Evolutionary conservation across 1,139 yeast genomes (phyloP).

Genomic region (Suhomyces taliae): DNA sequence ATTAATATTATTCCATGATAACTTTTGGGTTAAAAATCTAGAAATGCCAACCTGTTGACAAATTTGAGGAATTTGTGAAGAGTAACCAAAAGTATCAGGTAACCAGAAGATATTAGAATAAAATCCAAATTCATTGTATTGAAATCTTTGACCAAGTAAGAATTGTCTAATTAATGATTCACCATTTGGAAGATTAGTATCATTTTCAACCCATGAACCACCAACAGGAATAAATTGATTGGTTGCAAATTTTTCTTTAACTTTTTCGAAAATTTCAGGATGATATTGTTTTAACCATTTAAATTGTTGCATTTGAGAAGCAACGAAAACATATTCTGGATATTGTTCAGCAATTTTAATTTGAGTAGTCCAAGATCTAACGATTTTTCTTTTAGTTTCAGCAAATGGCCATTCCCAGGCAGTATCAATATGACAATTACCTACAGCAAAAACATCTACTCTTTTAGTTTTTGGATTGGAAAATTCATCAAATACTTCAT

Average conservation of each 20-base stretch:
- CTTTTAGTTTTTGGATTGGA: conserved; percentile 22
- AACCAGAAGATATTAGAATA: conserved; percentile 83
- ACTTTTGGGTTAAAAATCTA: conserved; percentile 85
- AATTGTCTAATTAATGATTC: conserved; percentile 89
- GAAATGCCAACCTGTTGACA: conserved; percentile 83
- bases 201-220: conserved; percentile 98
- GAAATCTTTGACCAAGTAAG: conserved; percentile 84
- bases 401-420: conserved; percentile 99
- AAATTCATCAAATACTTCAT: conserved; percentile 53
- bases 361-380: conserved; percentile 95
- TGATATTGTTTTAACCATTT: conserved; percentile 87
- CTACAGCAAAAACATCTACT: conserved; percentile 72
- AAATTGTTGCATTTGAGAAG: conserved; percentile 95
- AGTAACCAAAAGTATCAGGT: conserved; percentile 96
- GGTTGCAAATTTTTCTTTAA: conserved; percentile 64
- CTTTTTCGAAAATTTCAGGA: conserved; percentile 68
- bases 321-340: conserved; percentile 92
- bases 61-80: conserved; percentile 92
- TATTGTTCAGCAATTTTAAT: conserved; percentile 78
- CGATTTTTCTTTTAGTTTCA: conserved; percentile 87
- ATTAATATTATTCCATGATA: conserved; percentile 95
- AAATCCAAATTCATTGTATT: conserved; percentile 72
- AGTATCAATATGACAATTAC: conserved; percentile 96
- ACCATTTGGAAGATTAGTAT: conserved; percentile 90
- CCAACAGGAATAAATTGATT: conserved; percentile 89